phyloP scores from a whole-genome alignment of 2,329 filamentous ascomycete genomes.

The Hypoxylon sp. region DNA sequence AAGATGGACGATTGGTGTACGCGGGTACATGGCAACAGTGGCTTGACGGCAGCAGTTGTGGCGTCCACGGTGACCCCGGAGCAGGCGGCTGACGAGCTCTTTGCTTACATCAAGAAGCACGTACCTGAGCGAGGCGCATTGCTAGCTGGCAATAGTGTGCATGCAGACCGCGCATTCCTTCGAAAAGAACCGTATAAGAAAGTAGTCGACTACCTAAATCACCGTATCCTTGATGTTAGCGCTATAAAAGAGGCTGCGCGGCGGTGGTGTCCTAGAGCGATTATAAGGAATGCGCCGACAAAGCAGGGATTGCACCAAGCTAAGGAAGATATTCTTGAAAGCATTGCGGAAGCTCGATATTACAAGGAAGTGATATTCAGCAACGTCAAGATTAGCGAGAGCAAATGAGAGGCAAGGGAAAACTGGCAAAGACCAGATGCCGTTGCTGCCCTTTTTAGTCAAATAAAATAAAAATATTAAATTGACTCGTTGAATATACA shows the following conservation, averaged over 20 bases:
- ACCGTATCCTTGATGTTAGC: slow-evolving; percentile 93
- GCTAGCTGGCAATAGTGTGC: slow-evolving; percentile 92
- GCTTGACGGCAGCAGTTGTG: slow-evolving; percentile 83
- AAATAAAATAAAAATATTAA: slow-evolving; percentile 5
- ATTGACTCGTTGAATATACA: slow-evolving; percentile 7
- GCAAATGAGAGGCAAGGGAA: background rate
- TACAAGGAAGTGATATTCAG: slow-evolving; percentile 81
- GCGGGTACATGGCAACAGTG: slow-evolving; percentile 82
- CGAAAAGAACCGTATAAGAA: slow-evolving; percentile 79
- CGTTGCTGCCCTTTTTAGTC: no score
- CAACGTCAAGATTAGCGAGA: background rate
- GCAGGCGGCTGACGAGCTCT: slow-evolving; percentile 78
- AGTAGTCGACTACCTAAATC: slow-evolving; percentile 84
- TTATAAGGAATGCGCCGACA: slow-evolving; percentile 73
- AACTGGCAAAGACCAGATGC: background rate
- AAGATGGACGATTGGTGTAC: slow-evolving; percentile 93
- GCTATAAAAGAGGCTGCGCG: slow-evolving; percentile 90
- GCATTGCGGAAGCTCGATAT: slow-evolving; percentile 90
- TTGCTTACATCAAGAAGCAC: slow-evolving; percentile 82
- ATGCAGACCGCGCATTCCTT: slow-evolving; percentile 89
- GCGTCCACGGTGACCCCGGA: slow-evolving; percentile 80
- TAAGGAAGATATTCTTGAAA: slow-evolving; percentile 91
- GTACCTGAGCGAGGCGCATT: slow-evolving; percentile 79
- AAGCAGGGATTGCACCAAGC: slow-evolving; percentile 88
- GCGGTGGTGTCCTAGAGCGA: slow-evolving; percentile 79